These are phyloP conservation scores for Parachlorella kessleri DNA, from an alignment of 139 green algal genomes.

Conservation along the genomic window DNA sequence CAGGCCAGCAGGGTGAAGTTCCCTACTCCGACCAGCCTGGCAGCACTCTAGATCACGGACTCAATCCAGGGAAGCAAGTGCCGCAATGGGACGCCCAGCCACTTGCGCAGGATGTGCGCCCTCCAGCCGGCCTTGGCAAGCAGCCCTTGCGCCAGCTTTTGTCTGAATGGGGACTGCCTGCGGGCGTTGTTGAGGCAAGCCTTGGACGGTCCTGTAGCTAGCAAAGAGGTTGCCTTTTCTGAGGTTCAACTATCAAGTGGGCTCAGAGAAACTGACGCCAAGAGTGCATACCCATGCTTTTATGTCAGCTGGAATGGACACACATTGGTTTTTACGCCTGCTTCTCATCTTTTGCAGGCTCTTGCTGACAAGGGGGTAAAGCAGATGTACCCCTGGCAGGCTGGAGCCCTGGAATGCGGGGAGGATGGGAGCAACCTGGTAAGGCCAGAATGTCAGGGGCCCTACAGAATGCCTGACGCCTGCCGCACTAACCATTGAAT, in stretches of 20 bases:
- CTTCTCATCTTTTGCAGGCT: slow-evolving; percentile 14
- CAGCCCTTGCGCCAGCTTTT: slow-evolving; percentile 31
- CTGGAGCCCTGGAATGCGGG: slow-evolving; percentile 67
- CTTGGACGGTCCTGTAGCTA: neutral
- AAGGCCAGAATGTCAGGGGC: neutral
- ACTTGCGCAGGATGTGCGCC: too few relatives aligned
- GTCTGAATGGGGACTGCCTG: slow-evolving; percentile 52
- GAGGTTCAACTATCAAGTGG: neutral
- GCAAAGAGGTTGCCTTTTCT: neutral
- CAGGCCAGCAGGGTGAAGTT: too few relatives aligned
- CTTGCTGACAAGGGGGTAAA: slow-evolving; percentile 53
- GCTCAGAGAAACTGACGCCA: neutral
- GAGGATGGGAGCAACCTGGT: slow-evolving; percentile 51
- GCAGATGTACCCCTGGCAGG: slow-evolving; percentile 77
- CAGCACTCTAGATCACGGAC: too few relatives aligned
- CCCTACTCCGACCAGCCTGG: too few relatives aligned
- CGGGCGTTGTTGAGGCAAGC: slow-evolving; percentile 38
- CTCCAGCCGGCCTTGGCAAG: too few relatives aligned
- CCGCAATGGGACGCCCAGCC: too few relatives aligned
- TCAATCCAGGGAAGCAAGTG: too few relatives aligned
- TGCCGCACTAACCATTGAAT: neutral
- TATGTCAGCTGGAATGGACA: neutral
- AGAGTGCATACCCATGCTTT: neutral
- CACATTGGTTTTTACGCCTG: neutral
- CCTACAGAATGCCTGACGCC: neutral